Base-by-base conservation (phyloP, 225 moss, liverwort and hornwort genomes). In the Marchantia polymorpha region DNA sequence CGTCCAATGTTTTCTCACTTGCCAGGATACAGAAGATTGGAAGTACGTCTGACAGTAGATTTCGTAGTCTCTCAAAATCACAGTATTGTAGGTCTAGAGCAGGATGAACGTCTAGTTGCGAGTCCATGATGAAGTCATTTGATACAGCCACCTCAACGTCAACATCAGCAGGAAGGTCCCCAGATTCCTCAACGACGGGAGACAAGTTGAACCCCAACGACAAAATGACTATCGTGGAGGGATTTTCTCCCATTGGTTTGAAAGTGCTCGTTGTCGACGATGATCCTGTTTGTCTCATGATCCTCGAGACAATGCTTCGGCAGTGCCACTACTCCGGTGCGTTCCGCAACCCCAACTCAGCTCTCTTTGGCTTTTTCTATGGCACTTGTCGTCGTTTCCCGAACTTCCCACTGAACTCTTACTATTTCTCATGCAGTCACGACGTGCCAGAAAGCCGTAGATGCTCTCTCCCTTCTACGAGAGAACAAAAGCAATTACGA, bases 231-330 rank as follows among this genome's bases (percentile, higher is more conserved):
- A 80, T 74, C 17, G 83, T 87, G 17, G 91, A 89, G 81, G 90
- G 89, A 11, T 94, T 91, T 81, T 90, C 93, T 0, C 97, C 97
- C 12, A 87, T 86, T 26, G 94, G 94, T 30, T 78, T 97, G 26
- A 92, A 91, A 86, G 94, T 97, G 52, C 72, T 97, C 64, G 94
- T 97, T 25, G 97, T 97, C 54, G 97, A 97, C 71, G 97, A 97
- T 77, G 93, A 93, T 83, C 77, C 86, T 14, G 87, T 97, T 3
- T 90, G 91, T 72, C 88, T 97, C 81, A 90, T 88, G 83, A 93
- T 97, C 68, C 83, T 94, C 47, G 89, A 92, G 71, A 92, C 91
- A 64, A 97, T 97, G 97, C 82, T 97, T 52, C 88, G 85, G 26
- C 90, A 90, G 88, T 97, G 97, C 93, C 85, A 87, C 79, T 97